Evolutionary conservation across 148 eudicot genomes (phyloP), one percentile per base, ranked within the genome.

Genomic region (Chenopodium berlandieri): DNA sequence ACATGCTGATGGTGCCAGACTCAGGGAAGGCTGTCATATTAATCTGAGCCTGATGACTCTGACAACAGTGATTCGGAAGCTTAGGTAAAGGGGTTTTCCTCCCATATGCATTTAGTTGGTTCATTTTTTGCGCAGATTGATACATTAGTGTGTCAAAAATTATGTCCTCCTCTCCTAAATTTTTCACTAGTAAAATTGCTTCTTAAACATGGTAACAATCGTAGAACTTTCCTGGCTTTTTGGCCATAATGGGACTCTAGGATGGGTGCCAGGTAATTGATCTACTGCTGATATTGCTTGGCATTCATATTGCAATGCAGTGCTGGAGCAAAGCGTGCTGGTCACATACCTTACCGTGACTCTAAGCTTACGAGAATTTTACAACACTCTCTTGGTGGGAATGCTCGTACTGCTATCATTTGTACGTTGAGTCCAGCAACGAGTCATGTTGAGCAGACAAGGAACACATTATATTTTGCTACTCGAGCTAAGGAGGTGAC

Each of bases 11-110:
- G 99, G 99, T 48, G 92, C 91, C 73, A 90, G 99, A 88, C 94
- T 96, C 2, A 90, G 95, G 83, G 99, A 96, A 89, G 99, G 99
- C 63, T 94, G 97, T 66, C 99, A 96, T 86, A 96, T 96, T 46
- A 96, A 96, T 79, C 94, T 92, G 44, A 96, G 99, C 82, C 82
- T 96, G 82, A 92, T 96, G 97, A 96, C 99, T 69, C 94, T 96
- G 25, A 94, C 98, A 70, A 96, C 97, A 68, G 99, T 96, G 25
- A 96, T 96, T 67, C 87, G 99, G 85, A 96, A 96, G 86, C 94
- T 96, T 76, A 96, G 99, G 99, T 96, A 79, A 73, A 87, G 27
- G 82, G 54, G 16, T 50, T 20, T 56, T 31, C 31, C 8, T 40
- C 22, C 31, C 8, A 79, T 7, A 22, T n/a, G 30, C 22, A 11